A percentile compares a stretch with the other conserved stretches of the same genome.
These are phyloP conservation scores for Kodamaea leandrae DNA, from an alignment of 805 yeast genomes.

Conservation along the genomic window DNA sequence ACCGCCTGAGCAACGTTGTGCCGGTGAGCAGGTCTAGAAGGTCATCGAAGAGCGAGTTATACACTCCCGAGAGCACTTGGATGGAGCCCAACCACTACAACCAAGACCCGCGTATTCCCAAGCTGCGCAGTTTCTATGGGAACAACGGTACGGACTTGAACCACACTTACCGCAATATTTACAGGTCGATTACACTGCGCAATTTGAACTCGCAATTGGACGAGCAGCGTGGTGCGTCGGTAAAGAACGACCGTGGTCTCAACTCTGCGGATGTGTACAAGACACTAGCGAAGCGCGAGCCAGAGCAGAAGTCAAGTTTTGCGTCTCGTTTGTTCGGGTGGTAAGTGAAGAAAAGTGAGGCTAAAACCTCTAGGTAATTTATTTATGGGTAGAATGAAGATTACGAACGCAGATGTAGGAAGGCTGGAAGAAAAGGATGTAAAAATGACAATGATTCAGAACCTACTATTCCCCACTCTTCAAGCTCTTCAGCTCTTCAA, in stretches of 20 bases:
- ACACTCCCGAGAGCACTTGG: constrained; percentile 48
- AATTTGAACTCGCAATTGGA: constrained; percentile 22
- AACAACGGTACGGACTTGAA: constrained; percentile 25
- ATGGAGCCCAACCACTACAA: constrained; percentile 47
- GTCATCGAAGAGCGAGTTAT: constrained; percentile 40
- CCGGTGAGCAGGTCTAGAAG: constrained; percentile 24
- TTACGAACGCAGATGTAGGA: no score
- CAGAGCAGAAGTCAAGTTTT: constrained; percentile 14
- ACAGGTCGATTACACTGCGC: constrained; percentile 36
- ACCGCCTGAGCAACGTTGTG: not conserved
- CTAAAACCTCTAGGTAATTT: no score
- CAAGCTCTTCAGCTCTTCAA: no score
- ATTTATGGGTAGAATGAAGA: no score
- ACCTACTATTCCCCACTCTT: no score
- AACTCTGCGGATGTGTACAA: constrained; percentile 22
- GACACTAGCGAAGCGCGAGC: constrained; percentile 10
- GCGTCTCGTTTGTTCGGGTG: constrained; percentile 40
- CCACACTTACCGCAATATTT: constrained; percentile 33
- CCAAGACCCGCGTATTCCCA: constrained; percentile 11
- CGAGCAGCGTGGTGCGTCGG: constrained; percentile 5
- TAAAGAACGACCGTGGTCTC: constrained; percentile 7
- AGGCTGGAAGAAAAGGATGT: no score
- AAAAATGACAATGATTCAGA: no score
- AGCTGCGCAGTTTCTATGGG: constrained; percentile 23
- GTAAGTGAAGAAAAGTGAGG: constrained; percentile 22